Percentiles rank a stretch among this genome's conserved stretches.
phyloP scores from a whole-genome alignment of 441 rosid species.

The Theobroma grandiflorum region DNA sequence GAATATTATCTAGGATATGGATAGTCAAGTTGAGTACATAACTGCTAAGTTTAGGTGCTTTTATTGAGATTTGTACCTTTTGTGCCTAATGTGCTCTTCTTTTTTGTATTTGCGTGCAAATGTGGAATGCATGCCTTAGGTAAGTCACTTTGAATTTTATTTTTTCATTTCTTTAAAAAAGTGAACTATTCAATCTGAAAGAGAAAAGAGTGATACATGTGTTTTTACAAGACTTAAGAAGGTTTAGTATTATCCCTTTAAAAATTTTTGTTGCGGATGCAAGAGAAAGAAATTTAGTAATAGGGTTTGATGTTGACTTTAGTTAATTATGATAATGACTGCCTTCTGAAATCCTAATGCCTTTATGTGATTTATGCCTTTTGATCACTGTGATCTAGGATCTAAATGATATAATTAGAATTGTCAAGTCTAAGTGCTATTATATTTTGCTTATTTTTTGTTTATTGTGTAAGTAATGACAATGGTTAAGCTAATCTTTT shows the following conservation, averaged over 20 bases:
- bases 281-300: background rate
- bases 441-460: background rate
- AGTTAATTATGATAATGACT: background rate
- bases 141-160: background rate
- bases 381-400: background rate
- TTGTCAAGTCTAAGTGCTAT: background rate
- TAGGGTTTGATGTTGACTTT: background rate
- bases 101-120: background rate
- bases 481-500: background rate
- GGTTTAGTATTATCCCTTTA: background rate
- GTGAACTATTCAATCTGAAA: background rate
- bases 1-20: background rate
- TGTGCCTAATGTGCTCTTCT: background rate
- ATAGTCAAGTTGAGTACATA: background rate
- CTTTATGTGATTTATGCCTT: background rate
- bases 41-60: background rate
- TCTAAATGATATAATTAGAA: background rate
- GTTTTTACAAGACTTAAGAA: background rate
- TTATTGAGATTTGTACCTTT: constrained; percentile 7
- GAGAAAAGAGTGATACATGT: background rate
- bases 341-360: background rate
- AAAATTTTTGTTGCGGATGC: background rate
- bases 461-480: background rate
- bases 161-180: background rate
- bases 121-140: background rate